Percentiles rank a stretch among this genome's conserved stretches.
phyloP scores from a whole-genome alignment of 2,329 filamentous ascomycete species.

The Xylariaceae sp. region DNA sequence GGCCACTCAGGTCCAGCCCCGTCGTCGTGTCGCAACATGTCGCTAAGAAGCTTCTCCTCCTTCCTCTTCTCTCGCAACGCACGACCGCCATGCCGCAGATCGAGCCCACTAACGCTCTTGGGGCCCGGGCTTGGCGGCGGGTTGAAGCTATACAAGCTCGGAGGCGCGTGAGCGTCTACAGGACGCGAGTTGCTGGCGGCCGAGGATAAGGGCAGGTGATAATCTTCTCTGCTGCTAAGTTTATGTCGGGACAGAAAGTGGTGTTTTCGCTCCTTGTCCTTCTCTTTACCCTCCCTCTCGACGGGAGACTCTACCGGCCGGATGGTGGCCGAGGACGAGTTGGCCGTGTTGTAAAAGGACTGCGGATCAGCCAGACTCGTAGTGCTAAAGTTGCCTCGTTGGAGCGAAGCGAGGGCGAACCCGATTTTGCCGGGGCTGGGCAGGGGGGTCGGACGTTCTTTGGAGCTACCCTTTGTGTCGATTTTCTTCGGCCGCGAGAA shows the following conservation, averaged over 20 bases:
- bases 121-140: constrained; percentile 66
- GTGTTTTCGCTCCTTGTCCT: constrained; percentile 72
- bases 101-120: constrained; percentile 70
- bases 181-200: constrained; percentile 71
- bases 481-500: constrained; percentile 76
- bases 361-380: constrained; percentile 63
- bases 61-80: constrained; percentile 76
- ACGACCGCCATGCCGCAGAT: constrained; percentile 70
- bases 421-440: constrained; percentile 69
- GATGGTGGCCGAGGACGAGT: constrained; percentile 71
- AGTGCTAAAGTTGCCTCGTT: constrained; percentile 64
- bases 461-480: constrained; percentile 61
- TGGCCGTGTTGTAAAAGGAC: constrained; percentile 68
- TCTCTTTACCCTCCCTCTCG: constrained; percentile 46
- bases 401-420: constrained; percentile 59
- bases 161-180: constrained; percentile 68
- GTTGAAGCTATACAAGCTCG: constrained; percentile 73
- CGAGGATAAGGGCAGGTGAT: constrained; percentile 66
- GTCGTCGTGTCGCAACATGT: constrained; percentile 44
- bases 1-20: constrained; percentile 47
- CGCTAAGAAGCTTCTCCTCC: constrained; percentile 56
- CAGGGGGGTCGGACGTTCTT: constrained; percentile 60
- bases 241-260: constrained; percentile 77
- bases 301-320: constrained; percentile 52
- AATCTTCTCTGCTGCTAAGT: constrained; percentile 66